Evolutionary conservation across 2,329 filamentous ascomycete genomes (phyloP).

Genomic region (Cercospora citrullina): DNA sequence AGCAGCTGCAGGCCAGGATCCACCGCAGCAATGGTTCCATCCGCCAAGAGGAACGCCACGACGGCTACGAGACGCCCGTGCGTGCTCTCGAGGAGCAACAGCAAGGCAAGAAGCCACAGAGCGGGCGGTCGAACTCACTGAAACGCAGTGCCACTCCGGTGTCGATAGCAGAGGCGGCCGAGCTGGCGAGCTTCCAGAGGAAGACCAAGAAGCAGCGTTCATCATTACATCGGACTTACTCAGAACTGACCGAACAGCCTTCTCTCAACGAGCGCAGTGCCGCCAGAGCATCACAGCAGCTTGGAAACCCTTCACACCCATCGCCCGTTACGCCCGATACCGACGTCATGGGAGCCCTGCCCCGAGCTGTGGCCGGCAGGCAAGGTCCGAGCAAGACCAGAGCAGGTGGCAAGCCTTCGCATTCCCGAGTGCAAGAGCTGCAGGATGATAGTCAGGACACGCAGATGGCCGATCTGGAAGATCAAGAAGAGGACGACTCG

Average conservation of each 20-base stretch:
- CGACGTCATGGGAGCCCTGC: constrained; percentile 30
- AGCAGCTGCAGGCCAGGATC: constrained; percentile 34
- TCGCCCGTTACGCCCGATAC: constrained; percentile 40
- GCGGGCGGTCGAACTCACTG: constrained; percentile 31
- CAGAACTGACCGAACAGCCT: constrained; percentile 32
- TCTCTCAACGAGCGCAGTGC: constrained; percentile 33
- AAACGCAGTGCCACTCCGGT: constrained; percentile 55
- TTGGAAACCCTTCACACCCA: constrained; percentile 30
- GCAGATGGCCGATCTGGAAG: constrained; percentile 32
- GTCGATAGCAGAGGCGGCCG: constrained; percentile 56
- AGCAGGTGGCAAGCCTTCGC: constrained; percentile 25
- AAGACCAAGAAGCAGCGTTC: constrained; percentile 53
- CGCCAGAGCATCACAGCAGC: constrained; percentile 23
- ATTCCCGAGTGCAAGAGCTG: constrained; percentile 34
- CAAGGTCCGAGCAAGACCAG: constrained; percentile 24
- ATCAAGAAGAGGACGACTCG: constrained; percentile 33
- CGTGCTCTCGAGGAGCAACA: constrained; percentile 20
- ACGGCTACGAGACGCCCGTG: constrained; percentile 32
- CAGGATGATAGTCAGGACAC: constrained; percentile 33
- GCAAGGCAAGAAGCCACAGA: constrained; percentile 26
- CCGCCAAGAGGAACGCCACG: constrained; percentile 30
- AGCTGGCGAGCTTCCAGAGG: constrained; percentile 51
- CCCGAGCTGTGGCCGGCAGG: constrained; percentile 25
- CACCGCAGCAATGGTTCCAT: constrained; percentile 34
- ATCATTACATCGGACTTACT: constrained; percentile 34